Evolutionary conservation across 345 rosid genomes (phyloP), one percentile per base, ranked within the genome.

Genomic region (Acer yangbiense): DNA sequence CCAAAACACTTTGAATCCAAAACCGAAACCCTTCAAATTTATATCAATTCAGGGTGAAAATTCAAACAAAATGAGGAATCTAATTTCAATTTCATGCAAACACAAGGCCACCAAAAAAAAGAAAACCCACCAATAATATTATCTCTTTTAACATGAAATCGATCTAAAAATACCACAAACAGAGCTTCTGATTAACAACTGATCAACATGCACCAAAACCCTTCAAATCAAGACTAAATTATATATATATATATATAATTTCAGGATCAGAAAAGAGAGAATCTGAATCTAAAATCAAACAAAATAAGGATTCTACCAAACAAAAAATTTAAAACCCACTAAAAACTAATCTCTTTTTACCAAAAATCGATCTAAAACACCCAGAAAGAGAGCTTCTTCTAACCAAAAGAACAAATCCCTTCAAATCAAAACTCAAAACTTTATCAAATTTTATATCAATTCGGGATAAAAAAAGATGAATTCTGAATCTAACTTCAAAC

Each of bases 21-120:
- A 79, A 2, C 6, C 25, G 2, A 48, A 57, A 69, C 64, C 39
- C 17, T 57, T 35, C 4, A 74, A 68, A 44, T 60, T 54, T 73
- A 65, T 25, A 27, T 11, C 39, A 7, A 25, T 7, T 50, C 39
- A 50, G 3, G 5, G 23, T 68, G 8, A 6, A n/a, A 0, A 54
- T 43, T 43, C 60, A 69, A 81, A 82, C 76, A 73, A 52, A 50
- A 46, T 2, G 39, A 61, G 72, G 76, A 71, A 76, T 71, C 76
- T 14, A 16, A 16, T 14, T 54, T 54, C 58, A 16, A 9, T 54
- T 14, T 54, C n/a, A 54, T 54, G 16, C 18, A 50, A 50, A 50
- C 18, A 50, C 55, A 50, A 50, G 1, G 0, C 58, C 58, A 54
- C 58, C 58, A 12, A 55, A 82, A 82, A 50, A 46, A 46, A 0